Percentiles rank a stretch among this genome's conserved stretches.
These are phyloP conservation scores for Vitis rotundifolia DNA, from an alignment of 164 flowering plant genomes.

Conservation along the genomic window DNA sequence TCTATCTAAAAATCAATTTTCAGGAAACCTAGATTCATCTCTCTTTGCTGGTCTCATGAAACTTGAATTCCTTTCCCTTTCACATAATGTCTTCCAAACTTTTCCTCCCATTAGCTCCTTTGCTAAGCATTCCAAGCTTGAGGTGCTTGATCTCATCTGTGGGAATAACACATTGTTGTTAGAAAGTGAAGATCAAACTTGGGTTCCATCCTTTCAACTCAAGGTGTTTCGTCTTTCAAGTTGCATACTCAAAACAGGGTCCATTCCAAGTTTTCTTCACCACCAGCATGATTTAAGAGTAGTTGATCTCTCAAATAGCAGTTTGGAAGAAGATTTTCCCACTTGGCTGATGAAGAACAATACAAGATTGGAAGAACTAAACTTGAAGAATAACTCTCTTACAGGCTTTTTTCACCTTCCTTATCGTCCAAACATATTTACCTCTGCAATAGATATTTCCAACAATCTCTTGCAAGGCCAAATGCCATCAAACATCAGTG, in stretches of 20 bases:
- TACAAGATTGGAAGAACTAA: not conserved
- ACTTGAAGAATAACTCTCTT: slow-evolving; percentile 5
- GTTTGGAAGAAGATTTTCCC: not conserved
- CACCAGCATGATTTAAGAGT: not conserved
- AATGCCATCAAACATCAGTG: slow-evolving; percentile 2
- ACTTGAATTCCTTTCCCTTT: not conserved
- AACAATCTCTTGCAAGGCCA: not conserved
- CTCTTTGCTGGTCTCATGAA: not conserved
- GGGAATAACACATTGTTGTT: not conserved
- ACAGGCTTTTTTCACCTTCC: not conserved
- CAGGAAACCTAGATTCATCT: not conserved
- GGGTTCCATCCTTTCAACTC: slow-evolving; percentile 1
- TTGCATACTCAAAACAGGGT: not conserved
- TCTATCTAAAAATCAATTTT: not conserved
- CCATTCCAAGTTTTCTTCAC: not conserved
- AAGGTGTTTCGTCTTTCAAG: not conserved
- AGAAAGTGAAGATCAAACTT: not conserved
- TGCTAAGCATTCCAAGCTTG: not conserved
- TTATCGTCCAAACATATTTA: not conserved
- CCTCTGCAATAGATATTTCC: not conserved
- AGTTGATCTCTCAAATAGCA: not conserved
- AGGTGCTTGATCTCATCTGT: not conserved
- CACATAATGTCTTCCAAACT: not conserved
- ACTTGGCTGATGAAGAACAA: slow-evolving; percentile 5
- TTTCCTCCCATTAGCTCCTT: not conserved